These are phyloP conservation scores for Puccinia polysora DNA, from an alignment of 1,284 basidiomycete species.

Conservation along the genomic window DNA sequence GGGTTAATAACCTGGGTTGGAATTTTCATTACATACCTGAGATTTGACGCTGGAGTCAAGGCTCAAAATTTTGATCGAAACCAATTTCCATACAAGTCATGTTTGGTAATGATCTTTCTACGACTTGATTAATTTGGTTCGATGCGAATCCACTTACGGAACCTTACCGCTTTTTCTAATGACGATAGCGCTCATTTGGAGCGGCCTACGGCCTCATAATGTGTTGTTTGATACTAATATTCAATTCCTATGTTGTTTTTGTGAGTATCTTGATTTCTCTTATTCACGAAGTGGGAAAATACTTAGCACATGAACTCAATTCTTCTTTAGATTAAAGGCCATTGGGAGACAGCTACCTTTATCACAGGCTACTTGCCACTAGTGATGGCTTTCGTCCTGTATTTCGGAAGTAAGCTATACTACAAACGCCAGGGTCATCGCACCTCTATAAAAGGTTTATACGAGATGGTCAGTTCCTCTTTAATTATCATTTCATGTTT, in stretches of 20 bases:
- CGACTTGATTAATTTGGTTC: conserved; percentile 56
- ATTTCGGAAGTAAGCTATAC: conserved; percentile 1
- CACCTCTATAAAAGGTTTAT: not conserved
- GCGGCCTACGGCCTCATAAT: conserved; percentile 63
- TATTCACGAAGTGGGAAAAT: not conserved
- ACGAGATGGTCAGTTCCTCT: conserved; percentile 26
- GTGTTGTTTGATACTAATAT: conserved; percentile 65
- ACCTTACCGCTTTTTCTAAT: not conserved
- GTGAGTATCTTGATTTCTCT: conserved; percentile 8
- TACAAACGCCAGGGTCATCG: not conserved
- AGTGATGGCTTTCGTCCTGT: not conserved
- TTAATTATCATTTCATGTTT: no score
- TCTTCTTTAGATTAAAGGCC: conserved; percentile 60
- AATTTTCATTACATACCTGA: conserved; percentile 71
- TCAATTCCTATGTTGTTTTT: conserved; percentile 56
- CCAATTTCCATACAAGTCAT: conserved; percentile 64
- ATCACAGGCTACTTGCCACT: conserved; percentile 46
- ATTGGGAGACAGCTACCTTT: conserved; percentile 48
- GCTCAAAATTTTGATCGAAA: conserved; percentile 67
- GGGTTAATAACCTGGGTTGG: conserved; percentile 78
- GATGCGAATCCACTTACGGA: no score
- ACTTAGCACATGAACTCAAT: conserved; percentile 60
- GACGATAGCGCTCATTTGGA: conserved; percentile 51
- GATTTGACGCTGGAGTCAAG: conserved; percentile 71
- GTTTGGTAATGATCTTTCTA: conserved; percentile 56